Evolutionary conservation across 805 yeast genomes (phyloP).

Genomic region (Wickerhamiella kurtzmanii): DNA sequence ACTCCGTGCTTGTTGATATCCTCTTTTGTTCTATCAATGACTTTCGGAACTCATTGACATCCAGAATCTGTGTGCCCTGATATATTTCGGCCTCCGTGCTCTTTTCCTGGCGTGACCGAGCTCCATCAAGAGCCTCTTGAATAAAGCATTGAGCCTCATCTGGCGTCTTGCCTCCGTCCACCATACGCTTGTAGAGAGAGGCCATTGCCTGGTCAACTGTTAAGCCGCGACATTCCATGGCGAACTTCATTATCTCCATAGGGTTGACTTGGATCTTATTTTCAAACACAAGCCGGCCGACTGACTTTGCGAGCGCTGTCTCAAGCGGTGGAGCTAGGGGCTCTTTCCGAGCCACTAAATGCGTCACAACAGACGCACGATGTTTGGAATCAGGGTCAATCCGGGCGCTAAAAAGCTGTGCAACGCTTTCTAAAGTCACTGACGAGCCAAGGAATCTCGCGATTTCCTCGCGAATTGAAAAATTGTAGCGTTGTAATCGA

Average conservation of each 20-base stretch:
- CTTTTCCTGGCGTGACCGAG: neutral
- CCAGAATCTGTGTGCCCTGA: neutral
- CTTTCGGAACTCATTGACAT: neutral
- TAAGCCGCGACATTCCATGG: conserved; percentile 12
- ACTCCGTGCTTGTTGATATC: too few species aligned
- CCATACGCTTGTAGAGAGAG: conserved; percentile 5
- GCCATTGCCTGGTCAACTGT: conserved; percentile 12
- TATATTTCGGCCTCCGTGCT: neutral
- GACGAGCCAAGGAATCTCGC: conserved; percentile 26
- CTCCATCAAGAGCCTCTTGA: conserved; percentile 5
- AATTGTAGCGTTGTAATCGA: conserved; percentile 67
- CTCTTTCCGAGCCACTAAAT: conserved; percentile 42
- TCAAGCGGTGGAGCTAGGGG: conserved; percentile 5
- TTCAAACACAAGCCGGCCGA: conserved; percentile 23
- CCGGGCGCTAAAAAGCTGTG: neutral
- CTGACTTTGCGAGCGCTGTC: conserved; percentile 17
- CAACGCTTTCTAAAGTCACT: neutral
- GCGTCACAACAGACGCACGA: conserved; percentile 39
- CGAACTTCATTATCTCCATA: conserved; percentile 10
- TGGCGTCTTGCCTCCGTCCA: conserved; percentile 16
- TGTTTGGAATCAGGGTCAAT: conserved; percentile 14
- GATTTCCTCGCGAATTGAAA: conserved; percentile 41
- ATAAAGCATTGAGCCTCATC: conserved; percentile 23
- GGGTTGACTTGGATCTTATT: conserved; percentile 14
- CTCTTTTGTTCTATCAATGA: too few species aligned